Base-by-base conservation (phyloP, 2,329 filamentous ascomycete species). In the Lasiodiplodia hormozganensis region DNA sequence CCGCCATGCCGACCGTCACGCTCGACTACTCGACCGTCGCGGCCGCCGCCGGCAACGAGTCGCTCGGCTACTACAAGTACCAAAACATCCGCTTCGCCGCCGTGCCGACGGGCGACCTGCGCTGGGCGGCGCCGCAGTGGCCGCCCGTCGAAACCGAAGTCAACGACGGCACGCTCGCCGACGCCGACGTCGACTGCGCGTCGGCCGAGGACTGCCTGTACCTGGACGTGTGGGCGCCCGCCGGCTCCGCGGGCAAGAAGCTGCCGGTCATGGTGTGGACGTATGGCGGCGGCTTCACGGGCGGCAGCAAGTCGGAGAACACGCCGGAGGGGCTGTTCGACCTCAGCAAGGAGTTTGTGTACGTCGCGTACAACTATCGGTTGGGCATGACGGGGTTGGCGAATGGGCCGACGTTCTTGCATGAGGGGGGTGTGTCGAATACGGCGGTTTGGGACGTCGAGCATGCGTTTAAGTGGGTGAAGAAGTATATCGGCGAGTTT, bases 221-320 rank as follows among this genome's bases (percentile, higher is more conserved):
- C 70, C 78, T 86, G 16, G 83, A 86, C 70, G 70, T 86, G 16
- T 82, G 81, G 53, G 83, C 84, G 1, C 84, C 84, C 3, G 78
- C 75, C 7, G 80, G 80, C 25, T 73, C 79, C 28, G 75, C 78
- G 14, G 75, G 74, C 0, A 70, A 75, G 28, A 76, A 76, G 57
- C 73, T 85, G 8, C 83, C 83, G 2, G 82, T 85, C 1, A 74
- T 82, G n/a, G 79, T 84, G 5, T 85, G 79, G 78, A 75, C 85
- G n/a, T 82, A 82, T 70, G 84, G 83, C 6, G 84, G 83, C 2
- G 83, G 52, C 1, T 77, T 76, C 53, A 73, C 72, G 18, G 72
- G 65, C 25, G 74, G 74, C 16, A 72, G 70, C 69, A 80, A 79
- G 68, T 73, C 72, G 11, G 49, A 78, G 31, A 64, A 69, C 34